These are phyloP conservation scores for Auriscalpium orientale DNA, from an alignment of 768 basidiomycete genomes.

Conservation along the genomic window DNA sequence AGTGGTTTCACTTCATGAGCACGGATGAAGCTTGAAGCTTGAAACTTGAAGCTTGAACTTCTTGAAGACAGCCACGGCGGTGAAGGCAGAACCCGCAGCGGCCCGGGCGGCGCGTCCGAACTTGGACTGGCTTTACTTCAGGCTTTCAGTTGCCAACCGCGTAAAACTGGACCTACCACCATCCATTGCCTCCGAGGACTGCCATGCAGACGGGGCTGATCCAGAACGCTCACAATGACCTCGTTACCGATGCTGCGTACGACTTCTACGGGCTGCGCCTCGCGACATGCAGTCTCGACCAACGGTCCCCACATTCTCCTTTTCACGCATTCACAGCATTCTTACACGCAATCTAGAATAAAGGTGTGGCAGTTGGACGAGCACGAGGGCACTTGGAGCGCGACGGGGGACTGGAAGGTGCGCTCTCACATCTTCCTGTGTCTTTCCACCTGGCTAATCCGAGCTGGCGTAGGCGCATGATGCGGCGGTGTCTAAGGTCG, in stretches of 20 bases:
- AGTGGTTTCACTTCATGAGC: no score
- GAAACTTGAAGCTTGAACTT: no score
- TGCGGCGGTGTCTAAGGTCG: constrained; percentile 74
- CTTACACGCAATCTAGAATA: constrained; percentile 41
- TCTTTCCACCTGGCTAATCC: neutral
- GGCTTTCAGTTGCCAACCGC: no score
- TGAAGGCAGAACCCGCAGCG: no score
- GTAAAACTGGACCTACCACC: no score
- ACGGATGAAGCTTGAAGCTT: no score
- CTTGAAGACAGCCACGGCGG: no score
- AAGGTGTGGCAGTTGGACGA: constrained; percentile 83
- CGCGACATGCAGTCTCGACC: constrained; percentile 78
- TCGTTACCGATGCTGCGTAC: constrained; percentile 81
- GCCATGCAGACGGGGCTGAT: constrained; percentile 79
- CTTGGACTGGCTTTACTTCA: no score
- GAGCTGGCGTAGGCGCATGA: constrained; percentile 71
- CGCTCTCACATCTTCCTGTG: constrained; percentile 11
- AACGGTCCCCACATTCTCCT: constrained; percentile 40
- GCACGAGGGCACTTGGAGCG: constrained; percentile 60
- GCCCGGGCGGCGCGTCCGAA: no score
- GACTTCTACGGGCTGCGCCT: constrained; percentile 84
- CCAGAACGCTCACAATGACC: constrained; percentile 68
- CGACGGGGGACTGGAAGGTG: constrained; percentile 91
- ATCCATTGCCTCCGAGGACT: neutral
- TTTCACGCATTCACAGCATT: constrained; percentile 4